These are phyloP conservation scores for Jatropha multifida DNA, from an alignment of 441 rosid species.

Conservation along the genomic window DNA sequence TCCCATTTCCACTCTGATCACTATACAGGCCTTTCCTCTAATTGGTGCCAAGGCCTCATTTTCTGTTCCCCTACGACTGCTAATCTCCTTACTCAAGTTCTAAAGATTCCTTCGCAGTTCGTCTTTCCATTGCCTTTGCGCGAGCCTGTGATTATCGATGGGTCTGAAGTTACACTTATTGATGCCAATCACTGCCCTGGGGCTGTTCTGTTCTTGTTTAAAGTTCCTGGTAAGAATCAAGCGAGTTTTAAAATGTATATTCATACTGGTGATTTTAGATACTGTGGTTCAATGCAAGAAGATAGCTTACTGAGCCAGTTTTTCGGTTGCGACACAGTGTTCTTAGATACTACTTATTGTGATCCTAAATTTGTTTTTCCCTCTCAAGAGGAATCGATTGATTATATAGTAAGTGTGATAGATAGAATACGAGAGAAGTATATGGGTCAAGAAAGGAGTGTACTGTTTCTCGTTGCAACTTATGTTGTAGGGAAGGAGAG, in stretches of 20 bases:
- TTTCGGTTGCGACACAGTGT: conserved; percentile 70
- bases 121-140: conserved; percentile 51
- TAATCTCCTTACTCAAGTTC: conserved; percentile 50
- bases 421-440: conserved; percentile 43
- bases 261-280: conserved; percentile 88
- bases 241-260: conserved; percentile 50
- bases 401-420: conserved; percentile 56
- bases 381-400: conserved; percentile 67
- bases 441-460: conserved; percentile 29
- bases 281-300: conserved; percentile 45
- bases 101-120: conserved; percentile 48
- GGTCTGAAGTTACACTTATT: conserved; percentile 54
- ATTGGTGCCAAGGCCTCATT: conserved; percentile 74
- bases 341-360: conserved; percentile 84
- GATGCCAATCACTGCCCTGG: conserved; percentile 95
- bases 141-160: conserved; percentile 48
- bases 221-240: conserved; percentile 31
- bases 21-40: conserved; percentile 63
- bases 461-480: conserved; percentile 87
- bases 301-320: conserved; percentile 45
- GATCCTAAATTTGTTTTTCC: conserved; percentile 77
- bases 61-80: conserved; percentile 72
- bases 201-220: conserved; percentile 80
- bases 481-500: conserved; percentile 86
- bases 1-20: conserved; percentile 95